Base-by-base conservation (phyloP, 257 asterid species). In the Penstemon eatonii region DNA sequence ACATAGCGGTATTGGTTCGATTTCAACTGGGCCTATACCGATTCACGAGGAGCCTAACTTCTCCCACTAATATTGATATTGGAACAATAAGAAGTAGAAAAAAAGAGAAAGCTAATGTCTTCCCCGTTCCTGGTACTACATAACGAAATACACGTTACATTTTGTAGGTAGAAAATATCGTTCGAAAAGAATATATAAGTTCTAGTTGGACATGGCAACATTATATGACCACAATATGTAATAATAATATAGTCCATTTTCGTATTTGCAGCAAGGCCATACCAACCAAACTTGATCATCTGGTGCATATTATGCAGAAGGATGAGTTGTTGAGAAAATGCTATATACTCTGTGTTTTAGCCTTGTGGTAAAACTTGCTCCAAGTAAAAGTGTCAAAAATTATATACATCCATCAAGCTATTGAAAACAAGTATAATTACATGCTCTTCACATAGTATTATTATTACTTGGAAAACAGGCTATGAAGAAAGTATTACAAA, bases 401-500 rank as follows among this genome's bases (percentile, higher is more conserved):
- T 40, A 33, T 8, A 41, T 60, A 40, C 12, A 44, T 6, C 33
- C 44, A 43, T 60, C 9, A 60, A 60, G 39, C 33, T 15, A 3
- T 46, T 60, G 65, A 49, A 38, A 44, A 46, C 65, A n/a, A 43
- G n/a, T 59, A 9, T 65, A 62, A 46, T 66, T 60, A 54, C 50
- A 65, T 65, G 79, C 68, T 65, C 69, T 71, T 65, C 69, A 73
- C 52, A 54, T 62, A 45, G 55, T 7, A 62, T 9, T 15, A 46
- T 76, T 39, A 75, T 76, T 39, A 75, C 58, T 68, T 4, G 66
- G 72, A 65, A 61, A 74, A 68, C 61, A 63, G 25, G 66, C 67
- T 25, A 42, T 47, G 55, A 47, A 57, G 52, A 43, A 37, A 62
- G 13, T 47, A 62, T 71, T 44, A 39, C 55, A 25, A 62, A 3